Percentiles rank a stretch among this genome's conserved stretches.
Evolutionary conservation across 2,329 filamentous ascomycete species (phyloP).

Genomic region (Tolypocladium guangdongense): DNA sequence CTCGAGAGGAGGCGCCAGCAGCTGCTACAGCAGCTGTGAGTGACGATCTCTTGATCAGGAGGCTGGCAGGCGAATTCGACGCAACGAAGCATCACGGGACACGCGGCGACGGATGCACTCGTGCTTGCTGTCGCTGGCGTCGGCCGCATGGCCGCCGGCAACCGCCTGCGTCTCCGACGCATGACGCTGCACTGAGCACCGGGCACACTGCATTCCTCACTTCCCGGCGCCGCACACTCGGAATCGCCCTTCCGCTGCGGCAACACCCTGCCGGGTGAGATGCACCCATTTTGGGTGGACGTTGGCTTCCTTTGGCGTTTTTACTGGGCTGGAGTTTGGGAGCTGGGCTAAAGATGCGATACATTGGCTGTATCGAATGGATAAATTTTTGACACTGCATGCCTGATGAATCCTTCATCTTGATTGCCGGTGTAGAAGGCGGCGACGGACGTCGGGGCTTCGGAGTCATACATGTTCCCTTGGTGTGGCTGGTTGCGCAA

Average conservation of each 20-base stretch:
- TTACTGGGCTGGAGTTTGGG: neutral
- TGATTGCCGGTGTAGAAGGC: too few relatives aligned
- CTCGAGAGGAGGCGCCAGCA: constrained; percentile 75
- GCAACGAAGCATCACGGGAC: neutral
- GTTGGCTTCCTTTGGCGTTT: neutral
- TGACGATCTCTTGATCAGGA: too few relatives aligned
- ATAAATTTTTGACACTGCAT: neutral
- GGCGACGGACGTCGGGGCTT: too few relatives aligned
- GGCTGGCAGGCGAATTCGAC: neutral
- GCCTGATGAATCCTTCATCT: too few relatives aligned
- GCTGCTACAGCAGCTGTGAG: constrained; percentile 67
- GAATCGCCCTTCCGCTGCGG: neutral
- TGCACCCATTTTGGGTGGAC: neutral
- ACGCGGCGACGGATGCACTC: too few relatives aligned
- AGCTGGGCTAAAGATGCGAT: neutral
- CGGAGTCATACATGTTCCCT: too few relatives aligned
- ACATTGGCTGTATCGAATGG: neutral
- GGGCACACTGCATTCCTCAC: too few relatives aligned
- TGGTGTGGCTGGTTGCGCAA: too few relatives aligned
- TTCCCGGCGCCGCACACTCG: neutral
- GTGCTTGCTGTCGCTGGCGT: too few relatives aligned
- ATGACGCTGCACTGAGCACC: neutral
- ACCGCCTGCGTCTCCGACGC: neutral
- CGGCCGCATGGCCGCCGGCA: too few relatives aligned
- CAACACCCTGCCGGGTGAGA: neutral